Evolutionary conservation across 2,329 filamentous ascomycete species (phyloP), one percentile per base, ranked within the genome.

Genomic region (Penicillium sp.): DNA sequence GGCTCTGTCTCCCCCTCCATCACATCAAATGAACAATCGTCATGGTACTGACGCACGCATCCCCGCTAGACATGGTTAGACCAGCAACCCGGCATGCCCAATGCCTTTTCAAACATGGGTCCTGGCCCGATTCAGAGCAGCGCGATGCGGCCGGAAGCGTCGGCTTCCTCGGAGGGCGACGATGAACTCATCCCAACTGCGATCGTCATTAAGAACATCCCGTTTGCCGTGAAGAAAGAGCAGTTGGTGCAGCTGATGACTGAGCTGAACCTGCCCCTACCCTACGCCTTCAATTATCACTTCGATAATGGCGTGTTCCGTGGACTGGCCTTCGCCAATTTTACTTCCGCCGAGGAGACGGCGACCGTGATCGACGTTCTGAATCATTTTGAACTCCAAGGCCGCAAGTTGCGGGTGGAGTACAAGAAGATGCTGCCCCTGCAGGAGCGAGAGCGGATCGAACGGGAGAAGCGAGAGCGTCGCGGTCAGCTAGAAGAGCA

Each of bases 401-500:
- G 93, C 31, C 80, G 93, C 46, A 97, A 97, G 71, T 73, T 98
- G 53, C 80, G 93, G 33, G 93, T 98, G 17, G 93, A 98, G 68
- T 98, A 97, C 73, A 98, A 98, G 77, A 97, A 97, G 73, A 97
- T 98, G 93, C 79, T 98, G 4, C 93, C 93, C 1, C 80, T 94
- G 51, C 87, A 90, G 20, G 93, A 97, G 68, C 81, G 93, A 36
- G 93, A 98, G 68, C 81, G 93, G 27, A 97, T 98, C 54, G 93
- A 98, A 67, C 80, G 93, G 4, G 93, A 97, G 69, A 98, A 97
- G 80, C 80, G 93, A 42, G 91, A 97, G 71, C 86, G 93, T 55
- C 83, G 93, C 36, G 93, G 93, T 33, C 93, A 98, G 68, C 78
- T 98, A 9, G 90, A 98, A 67, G 93, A 98, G 68, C 93, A 98